Base-by-base conservation (phyloP, 177 flowering plant genomes). In the Vitis hybrid region DNA sequence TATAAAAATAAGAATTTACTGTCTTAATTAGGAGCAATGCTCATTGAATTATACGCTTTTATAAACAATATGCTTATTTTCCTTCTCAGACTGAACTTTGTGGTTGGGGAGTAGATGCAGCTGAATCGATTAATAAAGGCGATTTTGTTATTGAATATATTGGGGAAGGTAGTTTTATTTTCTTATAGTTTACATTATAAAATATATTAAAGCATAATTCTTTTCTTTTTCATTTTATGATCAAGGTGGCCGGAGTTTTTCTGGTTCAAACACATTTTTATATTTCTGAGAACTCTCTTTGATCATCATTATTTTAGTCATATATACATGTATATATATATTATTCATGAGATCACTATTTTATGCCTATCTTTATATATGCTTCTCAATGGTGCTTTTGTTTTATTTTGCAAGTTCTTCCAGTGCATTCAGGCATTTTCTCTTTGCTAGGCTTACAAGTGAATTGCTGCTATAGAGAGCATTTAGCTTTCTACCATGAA, bases 31-130 rank as follows among this genome's bases (percentile, higher is more conserved):
- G 6, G 46, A 4, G 46, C 46, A 40, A 11, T 70, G 16, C 4
- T 56, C 18, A 4, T 11, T 51, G 32, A 48, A 15, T 61, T 30
- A 8, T 62, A 13, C 9, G 11, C 52, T 51, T 51, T 50, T 48
- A 27, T 52, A 14, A n/a, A 11, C 16, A 18, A 49, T 19, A 52
- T 3, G 30, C 21, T 52, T 24, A 11, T 57, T 59, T 24, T 64
- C 46, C 48, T 54, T 79, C 74, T 55, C 79, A 95, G 99, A 95
- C 99, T 50, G 87, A 84, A 75, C 76, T 64, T 60, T 95, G 99
- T 83, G 99, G 99, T 72, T 95, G 99, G 99, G 99, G 99, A 71
- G 97, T 87, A 63, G 93, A 83, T 84, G 91, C 98, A 64, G 90
- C 90, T 79, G 98, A 91, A 78, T 52, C 88, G 6, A 84, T 95